Evolutionary conservation across 2,329 filamentous ascomycete species (phyloP), one percentile per base, ranked within the genome.

Genomic region (Sporothrix pseudoabietina): DNA sequence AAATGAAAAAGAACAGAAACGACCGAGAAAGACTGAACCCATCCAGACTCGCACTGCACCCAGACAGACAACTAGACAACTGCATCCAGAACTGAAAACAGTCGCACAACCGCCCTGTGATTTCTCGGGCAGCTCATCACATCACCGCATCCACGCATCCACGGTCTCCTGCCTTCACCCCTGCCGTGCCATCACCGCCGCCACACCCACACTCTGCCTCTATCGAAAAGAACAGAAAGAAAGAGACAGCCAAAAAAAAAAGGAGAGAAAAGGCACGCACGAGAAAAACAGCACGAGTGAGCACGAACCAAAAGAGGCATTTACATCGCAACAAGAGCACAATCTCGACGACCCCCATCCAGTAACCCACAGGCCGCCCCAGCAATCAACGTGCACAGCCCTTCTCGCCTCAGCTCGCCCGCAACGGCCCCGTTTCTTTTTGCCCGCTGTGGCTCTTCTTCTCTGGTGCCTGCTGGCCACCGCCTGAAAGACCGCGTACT

Each of bases 361-460:
- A 69, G 66, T 69, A 10, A 35, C 32, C 32, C 44, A 19, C 52
- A 57, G 68, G 32, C 49, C 68, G 52, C 52, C 66, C 68, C 52
- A 70, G 68, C 49, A 44, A 57, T 14, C 35, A 9, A 19, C 52
- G 44, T 63, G 30, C 69, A 65, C 69, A 71, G 69, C 69, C 69
- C 69, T 44, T 71, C 69, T 71, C 69, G 69, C 39, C 69, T 59
- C 69, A 71, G 69, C 69, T 71, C 68, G 44, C 32, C 49, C 32
- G 10, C 66, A 41, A 69, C 47, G 3, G 66, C 30, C 66, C 66
- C 66, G 30, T 54, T 69, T 39, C 47, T 44, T 26, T 49, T 57
- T 70, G n/a, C 35, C 66, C n/a, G n/a, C 44, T 5, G 39, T 47
- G 22, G 41, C 12, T 41, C 63, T 47, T 32, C 26, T 70, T 70